phyloP scores from a whole-genome alignment of 23 red algal species.

The Gracilaria vermiculophylla region DNA sequence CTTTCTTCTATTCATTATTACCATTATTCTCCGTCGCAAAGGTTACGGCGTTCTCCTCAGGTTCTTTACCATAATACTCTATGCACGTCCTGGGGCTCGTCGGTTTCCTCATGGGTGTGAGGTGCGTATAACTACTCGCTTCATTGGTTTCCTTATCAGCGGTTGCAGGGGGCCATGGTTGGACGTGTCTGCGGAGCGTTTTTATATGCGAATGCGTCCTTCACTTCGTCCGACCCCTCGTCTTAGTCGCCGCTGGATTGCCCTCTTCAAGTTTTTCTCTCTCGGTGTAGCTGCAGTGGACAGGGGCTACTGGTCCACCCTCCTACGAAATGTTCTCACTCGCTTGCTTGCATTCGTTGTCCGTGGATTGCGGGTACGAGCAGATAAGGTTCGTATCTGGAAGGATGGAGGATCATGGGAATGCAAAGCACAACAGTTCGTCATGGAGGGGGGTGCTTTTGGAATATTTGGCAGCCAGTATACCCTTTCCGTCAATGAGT shows the following conservation, averaged over 20 bases:
- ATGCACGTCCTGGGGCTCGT: constrained; percentile 49
- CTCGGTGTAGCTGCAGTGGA: constrained; percentile 55
- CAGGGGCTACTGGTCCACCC: constrained; percentile 37
- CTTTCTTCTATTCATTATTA: constrained; percentile 34
- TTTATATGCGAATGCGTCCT: constrained; percentile 62
- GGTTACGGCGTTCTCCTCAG: constrained; percentile 60
- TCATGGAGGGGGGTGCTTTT: constrained; percentile 34
- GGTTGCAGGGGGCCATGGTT: constrained; percentile 54
- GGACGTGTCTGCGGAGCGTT: constrained; percentile 44
- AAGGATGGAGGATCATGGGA: constrained; percentile 52
- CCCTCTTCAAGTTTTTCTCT: constrained; percentile 19
- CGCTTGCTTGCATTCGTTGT: constrained; percentile 38
- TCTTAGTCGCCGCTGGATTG: background rate
- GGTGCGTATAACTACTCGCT: constrained; percentile 35
- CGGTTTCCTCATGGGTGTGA: constrained; percentile 68
- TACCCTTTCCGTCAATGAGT: constrained; percentile 55
- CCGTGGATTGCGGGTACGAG: constrained; percentile 48
- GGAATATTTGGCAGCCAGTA: constrained; percentile 62
- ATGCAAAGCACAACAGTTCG: constrained; percentile 55
- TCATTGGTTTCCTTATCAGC: constrained; percentile 46
- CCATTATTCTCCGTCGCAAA: constrained; percentile 59
- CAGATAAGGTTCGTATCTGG: constrained; percentile 59
- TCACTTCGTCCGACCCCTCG: background rate
- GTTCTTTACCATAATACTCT: constrained; percentile 35
- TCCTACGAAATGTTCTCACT: constrained; percentile 54